A percentile compares a stretch with the other conserved stretches of the same genome.
Evolutionary conservation across 257 asterid genomes (phyloP).

Genomic region (Capsicum chinense): DNA sequence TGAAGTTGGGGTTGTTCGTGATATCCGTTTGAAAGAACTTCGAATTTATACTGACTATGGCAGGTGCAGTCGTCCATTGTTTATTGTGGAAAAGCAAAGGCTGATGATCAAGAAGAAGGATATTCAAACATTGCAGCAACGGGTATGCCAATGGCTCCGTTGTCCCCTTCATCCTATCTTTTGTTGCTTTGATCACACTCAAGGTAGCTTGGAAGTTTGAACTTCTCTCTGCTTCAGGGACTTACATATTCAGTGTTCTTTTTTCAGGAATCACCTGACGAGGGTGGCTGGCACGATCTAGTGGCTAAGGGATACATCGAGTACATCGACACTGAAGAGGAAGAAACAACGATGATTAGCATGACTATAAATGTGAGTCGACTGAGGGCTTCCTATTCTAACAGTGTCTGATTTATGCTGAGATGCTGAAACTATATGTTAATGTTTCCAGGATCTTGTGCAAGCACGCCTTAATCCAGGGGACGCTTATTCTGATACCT

Average conservation of each 20-base stretch:
- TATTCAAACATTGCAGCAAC: slow-evolving; percentile 82
- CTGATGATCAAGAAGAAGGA: slow-evolving; percentile 86
- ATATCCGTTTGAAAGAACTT: slow-evolving; percentile 88
- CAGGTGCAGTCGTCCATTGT: slow-evolving; percentile 98
- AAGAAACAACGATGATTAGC: slow-evolving; percentile 98
- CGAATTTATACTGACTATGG: slow-evolving; percentile 97
- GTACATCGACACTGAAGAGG: slow-evolving; percentile 94
- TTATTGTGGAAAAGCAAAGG: slow-evolving; percentile 92
- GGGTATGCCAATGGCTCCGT: slow-evolving; percentile 52
- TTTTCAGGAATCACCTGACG: slow-evolving; percentile 84
- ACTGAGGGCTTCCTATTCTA: background rate
- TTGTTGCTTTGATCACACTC: slow-evolving; percentile 10
- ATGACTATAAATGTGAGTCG: slow-evolving; percentile 81
- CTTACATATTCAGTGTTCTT: slow-evolving; percentile 25
- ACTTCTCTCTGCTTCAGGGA: background rate
- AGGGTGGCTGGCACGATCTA: slow-evolving; percentile 92
- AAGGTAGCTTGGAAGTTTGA: slow-evolving; percentile 15
- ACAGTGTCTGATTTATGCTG: slow-evolving; percentile 21
- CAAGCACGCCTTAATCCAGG: slow-evolving; percentile 68
- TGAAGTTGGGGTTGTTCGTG: slow-evolving; percentile 99
- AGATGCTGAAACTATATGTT: slow-evolving; percentile 39
- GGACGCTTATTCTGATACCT: slow-evolving; percentile 92
- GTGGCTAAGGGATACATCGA: slow-evolving; percentile 89
- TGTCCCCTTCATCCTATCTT: background rate
- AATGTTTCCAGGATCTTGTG: slow-evolving; percentile 69